Conservation (phyloP, 2,329 filamentous ascomycete genomes). For the Hymenoscyphus repandus region DNA sequence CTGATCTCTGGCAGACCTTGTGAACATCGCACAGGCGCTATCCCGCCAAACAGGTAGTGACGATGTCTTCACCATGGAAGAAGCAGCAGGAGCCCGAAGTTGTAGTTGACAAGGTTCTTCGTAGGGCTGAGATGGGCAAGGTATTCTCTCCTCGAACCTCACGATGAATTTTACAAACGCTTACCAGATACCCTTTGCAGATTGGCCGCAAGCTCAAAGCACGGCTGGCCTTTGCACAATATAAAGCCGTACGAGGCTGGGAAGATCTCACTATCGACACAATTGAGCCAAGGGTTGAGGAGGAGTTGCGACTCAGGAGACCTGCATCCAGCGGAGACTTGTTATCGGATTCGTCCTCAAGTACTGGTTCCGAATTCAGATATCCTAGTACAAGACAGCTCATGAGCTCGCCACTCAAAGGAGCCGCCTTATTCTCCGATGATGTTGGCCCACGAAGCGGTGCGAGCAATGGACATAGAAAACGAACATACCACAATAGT, state of each 20-base stretch:
- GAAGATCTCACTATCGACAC: constrained; percentile 81
- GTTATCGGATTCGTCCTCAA: constrained; percentile 79
- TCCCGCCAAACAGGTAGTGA: constrained; percentile 1
- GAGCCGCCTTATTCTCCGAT: constrained; percentile 72
- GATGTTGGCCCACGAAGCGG: constrained; percentile 63
- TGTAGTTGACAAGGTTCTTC: constrained; percentile 64
- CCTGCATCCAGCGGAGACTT: constrained; percentile 63
- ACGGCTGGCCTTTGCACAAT: constrained; percentile 89
- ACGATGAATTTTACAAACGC: constrained; percentile 17
- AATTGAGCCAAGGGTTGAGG: constrained; percentile 79
- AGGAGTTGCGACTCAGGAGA: constrained; percentile 65
- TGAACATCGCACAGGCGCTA: too few species aligned
- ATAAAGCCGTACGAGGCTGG: constrained; percentile 96
- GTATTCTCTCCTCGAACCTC: constrained; percentile 37
- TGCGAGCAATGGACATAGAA: constrained; percentile 60
- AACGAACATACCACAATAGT: constrained; percentile 56
- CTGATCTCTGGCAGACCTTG: background rate
- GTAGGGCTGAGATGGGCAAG: constrained; percentile 71
- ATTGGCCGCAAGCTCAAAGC: constrained; percentile 91
- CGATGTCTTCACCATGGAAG: constrained; percentile 57
- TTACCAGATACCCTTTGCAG: constrained; percentile 42
- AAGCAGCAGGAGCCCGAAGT: constrained; percentile 54
- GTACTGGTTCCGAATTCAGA: constrained; percentile 68
- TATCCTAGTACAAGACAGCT: constrained; percentile 52
- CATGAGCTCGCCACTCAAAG: constrained; percentile 82